Evolutionary conservation across 805 yeast species (phyloP).

Genomic region (Sugiyamaella chiloensis): DNA sequence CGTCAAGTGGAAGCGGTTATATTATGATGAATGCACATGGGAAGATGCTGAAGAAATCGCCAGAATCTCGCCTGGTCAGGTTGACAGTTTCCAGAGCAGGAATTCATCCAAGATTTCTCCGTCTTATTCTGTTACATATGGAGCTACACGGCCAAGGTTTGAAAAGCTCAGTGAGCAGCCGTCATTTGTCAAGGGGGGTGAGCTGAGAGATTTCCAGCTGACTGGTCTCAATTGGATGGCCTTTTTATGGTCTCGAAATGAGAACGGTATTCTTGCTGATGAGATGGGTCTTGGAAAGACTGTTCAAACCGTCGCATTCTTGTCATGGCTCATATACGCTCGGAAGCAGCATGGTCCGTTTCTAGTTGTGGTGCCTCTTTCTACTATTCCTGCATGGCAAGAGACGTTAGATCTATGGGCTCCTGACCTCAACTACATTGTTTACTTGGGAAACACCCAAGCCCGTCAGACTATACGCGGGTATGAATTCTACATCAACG

Average conservation of each 20-base stretch:
- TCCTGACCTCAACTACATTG: conserved; percentile 89
- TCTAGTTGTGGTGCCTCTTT: conserved; percentile 90
- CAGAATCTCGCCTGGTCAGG: conserved; percentile 76
- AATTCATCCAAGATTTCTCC: conserved; percentile 83
- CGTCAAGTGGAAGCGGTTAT: conserved; percentile 90
- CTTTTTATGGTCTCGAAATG: conserved; percentile 94
- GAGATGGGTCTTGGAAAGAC: conserved; percentile 99
- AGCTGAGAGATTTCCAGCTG: conserved; percentile 92
- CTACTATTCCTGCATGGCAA: conserved; percentile 98
- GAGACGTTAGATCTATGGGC: conserved; percentile 98
- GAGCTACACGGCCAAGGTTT: conserved; percentile 74
- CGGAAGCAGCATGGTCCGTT: conserved; percentile 98
- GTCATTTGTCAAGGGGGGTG: conserved; percentile 82
- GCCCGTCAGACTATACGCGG: conserved; percentile 81
- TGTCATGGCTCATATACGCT: conserved; percentile 92
- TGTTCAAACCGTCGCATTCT: conserved; percentile 91
- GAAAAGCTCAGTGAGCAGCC: conserved; percentile 88
- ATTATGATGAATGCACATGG: conserved; percentile 97
- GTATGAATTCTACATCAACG: conserved; percentile 68
- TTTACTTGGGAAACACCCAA: conserved; percentile 87
- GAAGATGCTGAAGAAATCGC: conserved; percentile 89
- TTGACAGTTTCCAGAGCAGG: conserved; percentile 76
- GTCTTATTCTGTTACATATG: conserved; percentile 71
- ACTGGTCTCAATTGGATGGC: conserved; percentile 99
- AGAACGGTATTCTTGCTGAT: conserved; percentile 95